phyloP scores from a whole-genome alignment of 805 yeast genomes.

The Ogataea paraovalis region DNA sequence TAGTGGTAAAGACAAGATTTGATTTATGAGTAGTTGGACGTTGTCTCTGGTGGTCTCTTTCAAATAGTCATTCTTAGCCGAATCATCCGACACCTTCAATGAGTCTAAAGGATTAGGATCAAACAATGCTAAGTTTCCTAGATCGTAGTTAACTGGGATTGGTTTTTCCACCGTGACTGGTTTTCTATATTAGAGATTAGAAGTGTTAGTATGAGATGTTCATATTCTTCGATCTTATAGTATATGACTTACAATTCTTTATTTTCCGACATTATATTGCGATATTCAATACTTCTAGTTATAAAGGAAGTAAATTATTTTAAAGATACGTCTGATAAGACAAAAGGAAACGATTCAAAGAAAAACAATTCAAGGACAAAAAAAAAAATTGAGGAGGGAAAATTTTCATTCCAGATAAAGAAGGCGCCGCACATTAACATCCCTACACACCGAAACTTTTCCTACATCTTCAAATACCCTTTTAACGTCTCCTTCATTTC shows the following conservation, averaged over 20 bases:
- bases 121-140: constrained; percentile 87
- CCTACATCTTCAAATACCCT: not conserved
- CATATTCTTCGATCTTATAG: no score
- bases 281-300: not conserved
- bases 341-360: not conserved
- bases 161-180: constrained; percentile 88
- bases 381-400: constrained; percentile 3
- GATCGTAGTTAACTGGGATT: constrained; percentile 83
- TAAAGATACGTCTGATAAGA: not conserved
- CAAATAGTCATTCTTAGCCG: constrained; percentile 59
- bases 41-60: constrained; percentile 78
- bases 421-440: constrained; percentile 8
- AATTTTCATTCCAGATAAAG: constrained; percentile 1
- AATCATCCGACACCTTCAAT: constrained; percentile 48
- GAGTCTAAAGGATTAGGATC: constrained; percentile 84
- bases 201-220: not conserved
- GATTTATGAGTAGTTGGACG: constrained; percentile 87
- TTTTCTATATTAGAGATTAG: constrained; percentile 32
- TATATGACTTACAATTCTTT: constrained; percentile 16
- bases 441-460: not conserved
- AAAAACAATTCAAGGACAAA: not conserved
- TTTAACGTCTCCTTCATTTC: constrained; percentile 1
- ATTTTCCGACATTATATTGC: constrained; percentile 7
- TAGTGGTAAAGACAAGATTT: constrained; percentile 83
- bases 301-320: not conserved